Percentiles rank a stretch among this genome's conserved stretches.
These are phyloP conservation scores for Urochloa ruziziensis DNA, from an alignment of 176 grass and related monocot species.

Conservation along the genomic window DNA sequence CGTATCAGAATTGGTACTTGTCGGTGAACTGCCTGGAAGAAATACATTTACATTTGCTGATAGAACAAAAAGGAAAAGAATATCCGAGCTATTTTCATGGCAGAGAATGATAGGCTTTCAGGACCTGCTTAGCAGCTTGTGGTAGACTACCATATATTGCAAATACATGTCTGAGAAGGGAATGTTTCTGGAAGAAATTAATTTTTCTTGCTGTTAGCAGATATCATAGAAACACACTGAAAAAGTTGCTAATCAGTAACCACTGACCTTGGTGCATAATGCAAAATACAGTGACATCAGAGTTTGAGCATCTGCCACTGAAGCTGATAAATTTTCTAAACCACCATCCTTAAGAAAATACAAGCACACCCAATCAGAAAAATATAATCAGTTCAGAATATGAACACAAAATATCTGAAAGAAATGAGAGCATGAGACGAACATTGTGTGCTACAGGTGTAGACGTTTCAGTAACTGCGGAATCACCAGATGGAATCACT, in stretches of 20 bases:
- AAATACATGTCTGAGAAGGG: slow-evolving; percentile 86
- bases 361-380: slow-evolving; percentile 27
- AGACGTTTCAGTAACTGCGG: slow-evolving; percentile 33
- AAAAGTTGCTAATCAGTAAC: slow-evolving; percentile 34
- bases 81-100: slow-evolving; percentile 25
- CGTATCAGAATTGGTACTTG: slow-evolving; percentile 91
- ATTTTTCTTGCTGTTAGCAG: slow-evolving; percentile 38
- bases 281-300: slow-evolving; percentile 96
- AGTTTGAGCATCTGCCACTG: slow-evolving; percentile 56
- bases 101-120: slow-evolving; percentile 10
- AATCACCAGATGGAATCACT: slow-evolving; percentile 45
- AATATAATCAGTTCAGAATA: slow-evolving; percentile 13
- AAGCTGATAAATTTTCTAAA: slow-evolving; percentile 43
- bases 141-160: slow-evolving; percentile 73
- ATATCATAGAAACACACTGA: slow-evolving; percentile 23
- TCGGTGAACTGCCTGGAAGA: slow-evolving; percentile 70
- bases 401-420: slow-evolving; percentile 7
- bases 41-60: slow-evolving; percentile 24
- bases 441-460: slow-evolving; percentile 50
- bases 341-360: slow-evolving; percentile 64
- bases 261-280: slow-evolving; percentile 86
- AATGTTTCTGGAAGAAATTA: slow-evolving; percentile 80
- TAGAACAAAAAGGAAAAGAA: slow-evolving; percentile 12
- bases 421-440: slow-evolving; percentile 30
- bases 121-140: slow-evolving; percentile 83